Percentiles rank a stretch among this genome's conserved stretches.
Conservation (phyloP, 2,329 filamentous ascomycete species). For the Diplodia scrobiculata region DNA sequence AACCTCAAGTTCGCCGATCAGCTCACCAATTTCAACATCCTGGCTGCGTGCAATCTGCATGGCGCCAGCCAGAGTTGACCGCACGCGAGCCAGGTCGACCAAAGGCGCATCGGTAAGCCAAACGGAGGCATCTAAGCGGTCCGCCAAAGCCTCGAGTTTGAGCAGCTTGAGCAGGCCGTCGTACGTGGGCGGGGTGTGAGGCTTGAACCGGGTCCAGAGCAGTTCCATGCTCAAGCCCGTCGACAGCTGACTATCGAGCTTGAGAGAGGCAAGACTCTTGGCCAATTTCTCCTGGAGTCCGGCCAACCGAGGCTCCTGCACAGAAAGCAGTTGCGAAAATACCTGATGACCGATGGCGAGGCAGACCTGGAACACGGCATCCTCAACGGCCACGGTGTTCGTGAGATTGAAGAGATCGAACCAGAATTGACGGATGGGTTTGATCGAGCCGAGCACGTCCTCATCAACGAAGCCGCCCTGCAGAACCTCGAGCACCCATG, state of each 20-base stretch:
- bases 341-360: slow-evolving; percentile 44
- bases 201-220: slow-evolving; percentile 74
- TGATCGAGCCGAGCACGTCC: slow-evolving; percentile 32
- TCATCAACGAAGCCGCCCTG: slow-evolving; percentile 14
- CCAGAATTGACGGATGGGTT: slow-evolving; percentile 47
- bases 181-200: slow-evolving; percentile 52
- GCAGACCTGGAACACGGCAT: slow-evolving; percentile 59
- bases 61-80: slow-evolving; percentile 41
- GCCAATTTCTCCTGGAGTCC: slow-evolving; percentile 33
- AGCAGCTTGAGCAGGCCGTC: slow-evolving; percentile 46
- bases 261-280: slow-evolving; percentile 54
- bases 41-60: slow-evolving; percentile 39
- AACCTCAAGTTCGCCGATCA: slow-evolving; percentile 37
- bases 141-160: slow-evolving; percentile 50
- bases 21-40: slow-evolving; percentile 38
- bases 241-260: slow-evolving; percentile 68
- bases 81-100: slow-evolving; percentile 43
- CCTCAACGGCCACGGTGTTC: slow-evolving; percentile 47
- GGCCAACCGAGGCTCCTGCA: slow-evolving; percentile 34
- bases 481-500: slow-evolving; percentile 24
- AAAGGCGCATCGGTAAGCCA: slow-evolving; percentile 41
- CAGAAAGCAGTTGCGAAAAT: slow-evolving; percentile 29
- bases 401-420: slow-evolving; percentile 48
- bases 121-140: slow-evolving; percentile 49
- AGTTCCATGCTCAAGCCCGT: slow-evolving; percentile 79